Conservation (phyloP, 2,329 filamentous ascomycete genomes). For the Zymoseptoria crescenta region DNA sequence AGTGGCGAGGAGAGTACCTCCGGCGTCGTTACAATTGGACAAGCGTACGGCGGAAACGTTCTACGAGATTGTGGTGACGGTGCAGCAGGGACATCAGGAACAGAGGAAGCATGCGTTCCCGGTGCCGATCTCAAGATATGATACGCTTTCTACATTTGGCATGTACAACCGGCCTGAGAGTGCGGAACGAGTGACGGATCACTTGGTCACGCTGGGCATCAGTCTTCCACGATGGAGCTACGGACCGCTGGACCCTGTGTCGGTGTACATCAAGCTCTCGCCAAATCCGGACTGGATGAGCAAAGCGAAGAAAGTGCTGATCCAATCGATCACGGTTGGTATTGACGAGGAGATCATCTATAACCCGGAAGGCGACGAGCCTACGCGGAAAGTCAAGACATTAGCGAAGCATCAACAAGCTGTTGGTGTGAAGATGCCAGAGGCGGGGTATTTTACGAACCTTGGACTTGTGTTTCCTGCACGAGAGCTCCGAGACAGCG, state of each 20-base stretch:
- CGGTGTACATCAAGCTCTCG: constrained; percentile 87
- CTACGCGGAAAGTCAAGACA: constrained; percentile 79
- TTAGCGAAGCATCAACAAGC: constrained; percentile 75
- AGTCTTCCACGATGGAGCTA: constrained; percentile 95
- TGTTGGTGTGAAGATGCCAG: constrained; percentile 77
- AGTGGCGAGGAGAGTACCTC: constrained; percentile 79
- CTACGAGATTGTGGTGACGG: constrained; percentile 92
- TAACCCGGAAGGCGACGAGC: constrained; percentile 94
- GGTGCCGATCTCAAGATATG: constrained; percentile 84
- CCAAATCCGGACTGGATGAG: constrained; percentile 86
- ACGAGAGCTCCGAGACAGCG: constrained; percentile 76
- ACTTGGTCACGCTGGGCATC: constrained; percentile 83
- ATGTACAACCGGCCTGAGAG: constrained; percentile 98
- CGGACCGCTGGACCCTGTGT: constrained; percentile 88
- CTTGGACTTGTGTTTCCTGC: constrained; percentile 84
- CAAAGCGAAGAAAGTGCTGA: constrained; percentile 86
- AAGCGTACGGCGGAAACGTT: constrained; percentile 93
- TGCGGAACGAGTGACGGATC: constrained; percentile 77
- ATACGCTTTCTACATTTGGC: constrained; percentile 94
- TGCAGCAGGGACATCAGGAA: constrained; percentile 79
- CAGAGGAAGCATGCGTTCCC: constrained; percentile 90
- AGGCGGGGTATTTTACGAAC: constrained; percentile 88
- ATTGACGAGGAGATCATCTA: constrained; percentile 99
- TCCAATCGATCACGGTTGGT: constrained; percentile 84
- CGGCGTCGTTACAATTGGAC: constrained; percentile 81